Percentiles rank a stretch among this genome's conserved stretches.
phyloP scores from a whole-genome alignment of 306 rosid genomes.

The Chamaecrista fasciculata region DNA sequence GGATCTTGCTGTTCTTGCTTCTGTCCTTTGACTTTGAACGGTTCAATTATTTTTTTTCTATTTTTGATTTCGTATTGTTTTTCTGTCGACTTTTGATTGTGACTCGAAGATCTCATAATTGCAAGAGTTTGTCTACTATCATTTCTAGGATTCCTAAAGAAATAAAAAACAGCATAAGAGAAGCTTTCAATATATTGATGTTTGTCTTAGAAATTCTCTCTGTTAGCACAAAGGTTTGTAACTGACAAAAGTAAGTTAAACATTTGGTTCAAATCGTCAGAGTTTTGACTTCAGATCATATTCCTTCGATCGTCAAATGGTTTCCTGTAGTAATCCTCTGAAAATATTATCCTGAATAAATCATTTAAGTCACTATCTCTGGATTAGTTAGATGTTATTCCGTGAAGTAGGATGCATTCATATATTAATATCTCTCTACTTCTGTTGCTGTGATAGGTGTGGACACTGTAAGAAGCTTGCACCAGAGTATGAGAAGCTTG shows the following conservation, averaged over 20 bases:
- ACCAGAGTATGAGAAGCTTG: slow-evolving; percentile 91
- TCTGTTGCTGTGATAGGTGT: slow-evolving; percentile 58
- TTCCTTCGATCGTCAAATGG: not conserved
- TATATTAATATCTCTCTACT: not conserved
- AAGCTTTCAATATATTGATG: not conserved
- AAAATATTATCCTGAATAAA: not conserved
- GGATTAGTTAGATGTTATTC: not conserved
- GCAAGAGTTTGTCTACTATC: not conserved
- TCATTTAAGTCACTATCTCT: not conserved
- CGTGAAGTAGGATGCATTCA: not conserved
- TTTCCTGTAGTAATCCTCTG: not conserved
- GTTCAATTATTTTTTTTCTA: slow-evolving; percentile 3
- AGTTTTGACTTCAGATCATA: not conserved
- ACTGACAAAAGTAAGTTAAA: not conserved
- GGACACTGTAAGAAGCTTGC: slow-evolving; percentile 99
- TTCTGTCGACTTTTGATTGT: not conserved
- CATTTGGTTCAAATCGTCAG: not conserved
- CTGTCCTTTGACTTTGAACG: not conserved
- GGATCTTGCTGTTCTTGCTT: not conserved
- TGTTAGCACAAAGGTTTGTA: not conserved
- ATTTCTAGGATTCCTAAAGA: not conserved
- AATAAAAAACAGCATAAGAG: not conserved
- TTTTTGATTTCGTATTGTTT: not conserved
- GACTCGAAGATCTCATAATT: not conserved
- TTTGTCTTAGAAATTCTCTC: not conserved